Conservation (phyloP, 1,139 yeast genomes). For the Sugiyamaella paludigena region DNA sequence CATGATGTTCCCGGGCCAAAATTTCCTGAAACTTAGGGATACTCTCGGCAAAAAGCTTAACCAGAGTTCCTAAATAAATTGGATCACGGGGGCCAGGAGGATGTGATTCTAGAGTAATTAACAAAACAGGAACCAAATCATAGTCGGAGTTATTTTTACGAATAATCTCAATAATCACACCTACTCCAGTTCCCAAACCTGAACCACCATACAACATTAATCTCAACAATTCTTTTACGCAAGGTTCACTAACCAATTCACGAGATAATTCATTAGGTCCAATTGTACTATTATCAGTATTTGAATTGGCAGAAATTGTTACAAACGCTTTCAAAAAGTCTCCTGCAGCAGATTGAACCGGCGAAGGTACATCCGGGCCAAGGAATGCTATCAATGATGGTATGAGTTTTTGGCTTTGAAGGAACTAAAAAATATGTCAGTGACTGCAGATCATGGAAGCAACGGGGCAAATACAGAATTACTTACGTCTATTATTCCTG, state of each 20-base stretch:
- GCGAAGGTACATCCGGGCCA: conserved; percentile 55
- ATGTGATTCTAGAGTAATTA: conserved; percentile 82
- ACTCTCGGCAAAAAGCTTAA: conserved; percentile 72
- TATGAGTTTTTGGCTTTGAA: conserved; percentile 63
- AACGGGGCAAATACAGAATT: too few relatives aligned
- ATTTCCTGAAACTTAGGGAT: conserved; percentile 67
- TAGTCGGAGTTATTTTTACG: conserved; percentile 95
- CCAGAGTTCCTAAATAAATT: conserved; percentile 83
- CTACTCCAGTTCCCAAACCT: conserved; percentile 92
- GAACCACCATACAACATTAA: conserved; percentile 91
- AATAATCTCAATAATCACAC: conserved; percentile 90
- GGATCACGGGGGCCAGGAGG: conserved; percentile 97
- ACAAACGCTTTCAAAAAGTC: conserved; percentile 92
- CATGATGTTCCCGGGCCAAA: conserved; percentile 42
- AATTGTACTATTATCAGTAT: conserved; percentile 76
- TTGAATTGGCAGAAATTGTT: conserved; percentile 91
- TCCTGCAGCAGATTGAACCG: conserved; percentile 90
- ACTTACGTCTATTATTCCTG: conserved; percentile 62
- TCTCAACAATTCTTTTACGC: conserved; percentile 63
- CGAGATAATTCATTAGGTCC: conserved; percentile 96
- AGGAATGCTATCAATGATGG: conserved; percentile 57
- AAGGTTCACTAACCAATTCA: conserved; percentile 74
- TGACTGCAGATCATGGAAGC: background rate
- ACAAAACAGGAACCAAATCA: conserved; percentile 84
- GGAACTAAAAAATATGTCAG: conserved; percentile 34